phyloP scores from a whole-genome alignment of 495 filamentous ascomycete genomes.

The Podospora pseudocomata region DNA sequence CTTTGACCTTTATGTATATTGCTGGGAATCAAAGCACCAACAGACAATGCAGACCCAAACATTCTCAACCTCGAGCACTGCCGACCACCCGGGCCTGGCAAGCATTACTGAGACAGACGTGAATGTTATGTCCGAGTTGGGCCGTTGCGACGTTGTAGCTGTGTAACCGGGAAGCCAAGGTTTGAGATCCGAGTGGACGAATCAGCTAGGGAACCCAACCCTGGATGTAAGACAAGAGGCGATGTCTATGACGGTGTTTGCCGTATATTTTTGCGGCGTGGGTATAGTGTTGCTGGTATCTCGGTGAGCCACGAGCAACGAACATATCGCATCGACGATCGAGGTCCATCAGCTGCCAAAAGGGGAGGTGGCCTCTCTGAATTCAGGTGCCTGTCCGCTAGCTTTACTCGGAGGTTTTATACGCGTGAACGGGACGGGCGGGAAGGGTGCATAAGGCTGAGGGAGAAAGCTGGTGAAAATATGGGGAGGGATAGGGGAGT shows the following conservation, averaged over 20 bases:
- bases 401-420: background rate
- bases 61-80: background rate
- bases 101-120: background rate
- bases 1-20: background rate
- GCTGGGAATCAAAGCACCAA: background rate
- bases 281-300: background rate
- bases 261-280: background rate
- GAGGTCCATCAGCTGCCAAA: background rate
- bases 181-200: background rate
- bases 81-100: background rate
- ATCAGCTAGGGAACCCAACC: background rate
- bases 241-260: background rate
- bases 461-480: background rate
- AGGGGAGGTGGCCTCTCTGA: background rate
- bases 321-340: conserved; percentile 1
- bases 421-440: background rate
- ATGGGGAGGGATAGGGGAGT: background rate
- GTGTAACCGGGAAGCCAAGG: background rate
- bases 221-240: background rate
- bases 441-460: background rate
- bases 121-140: background rate
- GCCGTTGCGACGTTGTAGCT: background rate
- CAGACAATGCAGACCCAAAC: background rate
- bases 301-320: background rate
- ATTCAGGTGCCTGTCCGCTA: background rate